phyloP scores from a whole-genome alignment of 306 rosid genomes.

The Sicyos edulis region DNA sequence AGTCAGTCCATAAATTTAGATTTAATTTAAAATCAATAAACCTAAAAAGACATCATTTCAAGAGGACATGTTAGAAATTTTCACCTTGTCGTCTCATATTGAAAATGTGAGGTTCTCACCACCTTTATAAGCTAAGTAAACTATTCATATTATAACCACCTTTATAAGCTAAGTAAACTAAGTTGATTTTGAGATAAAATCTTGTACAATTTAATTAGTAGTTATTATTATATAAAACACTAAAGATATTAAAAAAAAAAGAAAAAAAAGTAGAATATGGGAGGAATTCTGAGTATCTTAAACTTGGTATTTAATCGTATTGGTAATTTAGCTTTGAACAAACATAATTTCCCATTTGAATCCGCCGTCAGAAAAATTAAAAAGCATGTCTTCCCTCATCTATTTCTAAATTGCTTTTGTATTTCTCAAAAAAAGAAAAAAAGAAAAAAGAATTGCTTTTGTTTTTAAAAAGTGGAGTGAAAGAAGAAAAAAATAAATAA shows the following conservation, averaged over 20 bases:
- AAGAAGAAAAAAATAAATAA: not conserved
- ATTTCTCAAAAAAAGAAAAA: no score
- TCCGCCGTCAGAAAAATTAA: constrained; percentile 1
- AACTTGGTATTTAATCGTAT: not conserved
- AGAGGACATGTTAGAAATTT: no score
- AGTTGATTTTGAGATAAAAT: no score
- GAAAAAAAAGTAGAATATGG: no score
- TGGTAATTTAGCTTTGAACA: not conserved
- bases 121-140: no score
- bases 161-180: no score
- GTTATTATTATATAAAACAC: not conserved
- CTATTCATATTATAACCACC: no score
- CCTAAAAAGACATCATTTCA: no score
- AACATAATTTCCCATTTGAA: not conserved
- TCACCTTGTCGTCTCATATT: no score
- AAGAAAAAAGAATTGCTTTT: not conserved
- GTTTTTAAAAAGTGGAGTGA: not conserved
- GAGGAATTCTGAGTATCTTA: not conserved
- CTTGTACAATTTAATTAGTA: not conserved
- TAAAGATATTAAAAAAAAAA: not conserved
- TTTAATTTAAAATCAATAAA: no score
- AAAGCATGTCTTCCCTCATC: not conserved
- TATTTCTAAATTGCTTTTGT: not conserved
- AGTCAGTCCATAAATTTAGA: no score
- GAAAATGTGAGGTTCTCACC: no score